These are phyloP conservation scores for Boletus edulis DNA, from an alignment of 768 basidiomycete species.

Conservation along the genomic window DNA sequence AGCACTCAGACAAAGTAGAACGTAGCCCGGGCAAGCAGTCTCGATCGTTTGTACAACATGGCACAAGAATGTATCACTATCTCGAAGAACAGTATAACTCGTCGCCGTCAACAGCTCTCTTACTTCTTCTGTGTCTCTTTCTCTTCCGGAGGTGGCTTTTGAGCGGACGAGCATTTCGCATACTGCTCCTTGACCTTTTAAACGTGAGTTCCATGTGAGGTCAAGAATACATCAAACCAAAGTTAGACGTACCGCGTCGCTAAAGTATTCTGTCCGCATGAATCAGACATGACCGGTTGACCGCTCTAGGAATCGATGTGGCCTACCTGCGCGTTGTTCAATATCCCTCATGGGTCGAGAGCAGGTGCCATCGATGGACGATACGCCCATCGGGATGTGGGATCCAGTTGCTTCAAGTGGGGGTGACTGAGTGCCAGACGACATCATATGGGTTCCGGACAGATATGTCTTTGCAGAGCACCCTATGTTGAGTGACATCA, in stretches of 20 bases:
- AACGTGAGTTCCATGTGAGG: not conserved
- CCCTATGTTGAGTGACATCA: constrained; percentile 26
- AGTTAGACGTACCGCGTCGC: constrained; percentile 23
- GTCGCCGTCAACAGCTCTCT: not conserved
- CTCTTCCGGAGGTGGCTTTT: constrained; percentile 11
- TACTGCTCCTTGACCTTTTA: constrained; percentile 24
- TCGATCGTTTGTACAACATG: constrained; percentile 4
- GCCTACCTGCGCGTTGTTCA: constrained; percentile 46
- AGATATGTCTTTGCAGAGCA: not conserved
- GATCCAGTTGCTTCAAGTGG: constrained; percentile 49
- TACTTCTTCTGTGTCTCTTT: constrained; percentile 1
- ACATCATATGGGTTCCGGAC: constrained; percentile 7
- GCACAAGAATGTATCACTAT: not conserved
- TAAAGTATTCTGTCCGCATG: constrained; percentile 25
- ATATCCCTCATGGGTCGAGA: constrained; percentile 37
- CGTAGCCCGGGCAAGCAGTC: not conserved
- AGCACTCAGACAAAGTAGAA: constrained; percentile 12
- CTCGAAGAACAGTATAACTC: not conserved
- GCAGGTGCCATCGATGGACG: constrained; percentile 40
- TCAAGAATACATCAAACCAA: not conserved
- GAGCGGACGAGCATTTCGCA: constrained; percentile 1
- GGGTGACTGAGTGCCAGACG: constrained; percentile 51
- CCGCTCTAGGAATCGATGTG: not conserved
- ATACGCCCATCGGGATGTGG: constrained; percentile 47
- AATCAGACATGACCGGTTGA: not conserved